These are phyloP conservation scores for Serendipita sp. DNA, from an alignment of 1,284 basidiomycete species.

Conservation along the genomic window DNA sequence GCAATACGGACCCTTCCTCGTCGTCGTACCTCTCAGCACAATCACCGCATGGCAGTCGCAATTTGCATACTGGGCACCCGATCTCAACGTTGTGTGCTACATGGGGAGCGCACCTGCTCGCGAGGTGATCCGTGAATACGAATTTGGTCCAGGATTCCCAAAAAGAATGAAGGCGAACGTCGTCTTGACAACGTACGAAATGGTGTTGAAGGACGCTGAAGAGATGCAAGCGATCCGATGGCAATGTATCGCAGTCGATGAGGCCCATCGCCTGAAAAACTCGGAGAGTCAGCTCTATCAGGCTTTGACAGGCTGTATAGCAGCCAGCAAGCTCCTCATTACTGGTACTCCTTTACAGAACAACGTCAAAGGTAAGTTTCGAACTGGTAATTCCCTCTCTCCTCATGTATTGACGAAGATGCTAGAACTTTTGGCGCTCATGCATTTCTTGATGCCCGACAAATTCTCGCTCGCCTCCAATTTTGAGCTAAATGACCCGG, in stretches of 20 bases:
- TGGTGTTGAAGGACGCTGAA: slow-evolving; percentile 81
- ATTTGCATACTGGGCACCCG: slow-evolving; percentile 91
- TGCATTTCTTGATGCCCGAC: slow-evolving; percentile 99
- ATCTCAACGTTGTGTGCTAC: slow-evolving; percentile 93
- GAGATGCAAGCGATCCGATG: slow-evolving; percentile 92
- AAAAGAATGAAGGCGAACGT: slow-evolving; percentile 93
- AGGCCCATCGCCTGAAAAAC: slow-evolving; percentile 98
- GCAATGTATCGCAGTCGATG: slow-evolving; percentile 93
- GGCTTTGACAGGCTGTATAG: slow-evolving; percentile 77
- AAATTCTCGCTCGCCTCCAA: slow-evolving; percentile 85
- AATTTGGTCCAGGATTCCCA: slow-evolving; percentile 60
- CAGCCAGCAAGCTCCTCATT: slow-evolving; percentile 87
- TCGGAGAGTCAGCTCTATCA: slow-evolving; percentile 96
- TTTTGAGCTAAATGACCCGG: slow-evolving; percentile 85
- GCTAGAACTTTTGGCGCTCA: slow-evolving; percentile 82
- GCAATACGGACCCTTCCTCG: slow-evolving; percentile 94
- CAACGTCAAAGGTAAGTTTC: slow-evolving; percentile 76
- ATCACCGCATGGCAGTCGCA: slow-evolving; percentile 97
- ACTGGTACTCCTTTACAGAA: slow-evolving; percentile 98
- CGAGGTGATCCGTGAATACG: slow-evolving; percentile 82
- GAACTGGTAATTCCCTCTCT: slow-evolving; percentile 9
- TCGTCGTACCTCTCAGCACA: slow-evolving; percentile 95
- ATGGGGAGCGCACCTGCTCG: slow-evolving; percentile 83
- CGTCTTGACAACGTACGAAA: slow-evolving; percentile 92
- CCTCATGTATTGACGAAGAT: neutral